Evolutionary conservation across 257 asterid species (phyloP).

Genomic region (Ballota nigra): DNA sequence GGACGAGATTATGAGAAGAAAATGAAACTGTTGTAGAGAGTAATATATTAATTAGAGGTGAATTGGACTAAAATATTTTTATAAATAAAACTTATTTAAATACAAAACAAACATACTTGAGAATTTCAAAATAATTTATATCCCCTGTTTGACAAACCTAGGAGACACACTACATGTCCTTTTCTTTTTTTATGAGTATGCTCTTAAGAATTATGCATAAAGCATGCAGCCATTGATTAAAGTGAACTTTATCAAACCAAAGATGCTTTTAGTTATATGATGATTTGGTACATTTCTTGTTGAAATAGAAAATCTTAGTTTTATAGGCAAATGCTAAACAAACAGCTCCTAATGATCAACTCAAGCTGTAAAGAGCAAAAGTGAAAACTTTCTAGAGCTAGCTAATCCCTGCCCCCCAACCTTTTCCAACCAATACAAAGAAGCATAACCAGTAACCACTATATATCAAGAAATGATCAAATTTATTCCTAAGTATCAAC

Average conservation of each 20-base stretch:
- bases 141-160: too few relatives aligned
- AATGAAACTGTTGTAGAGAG: too few relatives aligned
- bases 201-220: background rate
- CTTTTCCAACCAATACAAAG: conserved; percentile 37
- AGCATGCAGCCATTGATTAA: conserved; percentile 10
- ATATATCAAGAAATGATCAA: background rate
- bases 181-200: background rate
- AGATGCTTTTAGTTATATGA: conserved; percentile 7
- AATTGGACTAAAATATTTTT: too few relatives aligned
- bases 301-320: background rate
- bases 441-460: conserved; percentile 1
- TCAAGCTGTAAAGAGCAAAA: conserved; percentile 42
- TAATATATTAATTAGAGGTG: too few relatives aligned
- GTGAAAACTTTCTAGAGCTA: conserved; percentile 19
- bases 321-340: conserved; percentile 15
- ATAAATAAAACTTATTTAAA: too few relatives aligned
- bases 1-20: too few relatives aligned
- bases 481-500: background rate
- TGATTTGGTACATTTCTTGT: conserved; percentile 11
- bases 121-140: too few relatives aligned
- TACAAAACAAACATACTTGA: too few relatives aligned
- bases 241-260: background rate
- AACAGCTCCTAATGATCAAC: conserved; percentile 34
- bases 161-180: background rate
- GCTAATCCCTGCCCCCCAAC: conserved; percentile 18